Evolutionary conservation across 148 eudicot genomes (phyloP).

Genomic region (Rhododendron griersonianum): DNA sequence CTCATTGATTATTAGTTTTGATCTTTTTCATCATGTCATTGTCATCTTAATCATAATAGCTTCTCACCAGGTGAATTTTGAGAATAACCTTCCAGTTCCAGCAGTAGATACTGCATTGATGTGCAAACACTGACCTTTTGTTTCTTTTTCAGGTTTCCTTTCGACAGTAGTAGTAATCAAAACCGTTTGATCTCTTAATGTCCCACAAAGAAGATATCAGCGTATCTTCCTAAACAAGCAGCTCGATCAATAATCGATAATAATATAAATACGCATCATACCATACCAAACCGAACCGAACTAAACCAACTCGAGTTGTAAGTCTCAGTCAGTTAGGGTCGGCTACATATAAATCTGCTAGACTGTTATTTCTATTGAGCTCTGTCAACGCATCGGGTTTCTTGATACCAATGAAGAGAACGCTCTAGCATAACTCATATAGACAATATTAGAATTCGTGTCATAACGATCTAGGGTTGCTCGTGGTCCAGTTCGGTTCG

Average conservation of each 20-base stretch:
- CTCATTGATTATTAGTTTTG: neutral
- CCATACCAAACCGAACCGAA: no score
- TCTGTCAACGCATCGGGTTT: neutral
- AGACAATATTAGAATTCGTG: neutral
- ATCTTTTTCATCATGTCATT: neutral
- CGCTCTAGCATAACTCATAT: neutral
- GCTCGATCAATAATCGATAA: neutral
- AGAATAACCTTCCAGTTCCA: neutral
- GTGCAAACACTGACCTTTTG: neutral
- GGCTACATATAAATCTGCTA: neutral
- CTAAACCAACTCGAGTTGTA: neutral
- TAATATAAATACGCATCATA: no score
- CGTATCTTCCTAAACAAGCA: neutral
- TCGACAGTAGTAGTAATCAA: neutral
- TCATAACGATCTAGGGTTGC: neutral
- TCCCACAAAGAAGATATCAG: neutral
- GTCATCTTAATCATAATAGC: neutral
- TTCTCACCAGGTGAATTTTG: neutral
- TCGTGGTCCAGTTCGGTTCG: no score
- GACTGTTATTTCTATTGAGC: neutral
- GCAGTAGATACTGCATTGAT: neutral
- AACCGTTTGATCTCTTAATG: neutral
- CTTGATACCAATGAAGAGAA: neutral
- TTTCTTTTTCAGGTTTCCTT: neutral
- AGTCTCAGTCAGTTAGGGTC: neutral